Evolutionary conservation across 352 stramenopile species (phyloP).

Genomic region (Aphanomyces cochlioides): DNA sequence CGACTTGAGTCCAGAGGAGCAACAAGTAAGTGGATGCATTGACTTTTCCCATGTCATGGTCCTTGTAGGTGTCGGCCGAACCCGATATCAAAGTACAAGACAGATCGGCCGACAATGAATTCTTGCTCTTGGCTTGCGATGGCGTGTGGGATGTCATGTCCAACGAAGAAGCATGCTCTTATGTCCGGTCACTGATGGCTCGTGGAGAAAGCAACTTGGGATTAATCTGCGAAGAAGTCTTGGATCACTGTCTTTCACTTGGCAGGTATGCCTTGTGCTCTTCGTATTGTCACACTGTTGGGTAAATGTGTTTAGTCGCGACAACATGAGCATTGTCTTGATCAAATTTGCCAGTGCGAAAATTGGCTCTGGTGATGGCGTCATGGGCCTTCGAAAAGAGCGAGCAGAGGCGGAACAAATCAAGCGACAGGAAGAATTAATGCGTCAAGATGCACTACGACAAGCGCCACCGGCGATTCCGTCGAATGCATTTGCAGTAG

Average conservation of each 20-base stretch:
- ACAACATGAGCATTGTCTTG: constrained; percentile 84
- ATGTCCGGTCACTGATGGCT: constrained; percentile 71
- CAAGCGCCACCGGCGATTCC: neutral
- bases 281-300: constrained; percentile 1
- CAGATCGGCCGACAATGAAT: constrained; percentile 83
- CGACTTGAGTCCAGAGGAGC: constrained; percentile 54
- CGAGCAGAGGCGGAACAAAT: constrained; percentile 45
- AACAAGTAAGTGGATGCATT: constrained; percentile 43
- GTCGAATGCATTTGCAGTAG: neutral
- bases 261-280: constrained; percentile 47
- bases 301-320: constrained; percentile 40
- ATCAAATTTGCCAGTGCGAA: constrained; percentile 70
- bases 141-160: constrained; percentile 93
- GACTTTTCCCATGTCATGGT: neutral
- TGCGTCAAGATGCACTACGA: neutral
- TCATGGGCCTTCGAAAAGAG: constrained; percentile 55
- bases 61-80: constrained; percentile 60
- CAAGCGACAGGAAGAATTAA: constrained; percentile 36
- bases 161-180: constrained; percentile 85
- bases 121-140: constrained; percentile 90
- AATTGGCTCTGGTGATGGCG: constrained; percentile 56
- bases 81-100: constrained; percentile 85
- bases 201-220: constrained; percentile 62
- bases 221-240: constrained; percentile 74
- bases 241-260: constrained; percentile 67